Percentiles rank a stretch among this genome's conserved stretches.
Evolutionary conservation across 108 stramenopile genomes (phyloP).

Genomic region (Pseudonitzschia pungens): DNA sequence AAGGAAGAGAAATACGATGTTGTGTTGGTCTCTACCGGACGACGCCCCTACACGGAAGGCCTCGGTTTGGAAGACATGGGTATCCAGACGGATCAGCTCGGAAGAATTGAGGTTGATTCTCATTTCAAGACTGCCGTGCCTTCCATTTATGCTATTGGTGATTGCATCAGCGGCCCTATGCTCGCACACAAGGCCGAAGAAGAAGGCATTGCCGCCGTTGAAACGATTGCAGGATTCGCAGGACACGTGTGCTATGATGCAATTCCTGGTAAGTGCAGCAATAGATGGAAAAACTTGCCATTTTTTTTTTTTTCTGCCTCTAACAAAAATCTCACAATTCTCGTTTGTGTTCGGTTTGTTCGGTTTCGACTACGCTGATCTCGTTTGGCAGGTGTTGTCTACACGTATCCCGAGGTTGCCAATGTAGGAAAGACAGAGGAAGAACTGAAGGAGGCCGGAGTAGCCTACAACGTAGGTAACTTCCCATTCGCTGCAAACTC

Average conservation of each 20-base stretch:
- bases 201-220: constrained; percentile 97
- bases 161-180: constrained; percentile 99
- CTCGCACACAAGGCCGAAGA: constrained; percentile 99
- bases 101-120: constrained; percentile 95
- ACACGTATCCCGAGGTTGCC: constrained; percentile 99
- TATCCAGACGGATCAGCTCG: constrained; percentile 93
- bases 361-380: background rate
- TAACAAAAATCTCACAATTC: background rate
- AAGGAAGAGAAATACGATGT: constrained; percentile 82
- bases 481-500: constrained; percentile 98
- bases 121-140: constrained; percentile 96
- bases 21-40: constrained; percentile 98
- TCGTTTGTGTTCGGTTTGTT: background rate
- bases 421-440: constrained; percentile 99
- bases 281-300: background rate
- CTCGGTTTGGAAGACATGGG: constrained; percentile 95
- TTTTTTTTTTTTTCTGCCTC: background rate
- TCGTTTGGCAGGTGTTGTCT: constrained; percentile 79
- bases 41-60: constrained; percentile 97
- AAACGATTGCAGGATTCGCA: constrained; percentile 95
- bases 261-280: constrained; percentile 79
- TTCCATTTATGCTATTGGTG: constrained; percentile 95
- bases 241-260: constrained; percentile 99
- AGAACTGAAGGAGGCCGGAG: constrained; percentile 94
- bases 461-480: constrained; percentile 91